Conservation (phyloP, 768 basidiomycete genomes). For the Favolaschia claudopus region DNA sequence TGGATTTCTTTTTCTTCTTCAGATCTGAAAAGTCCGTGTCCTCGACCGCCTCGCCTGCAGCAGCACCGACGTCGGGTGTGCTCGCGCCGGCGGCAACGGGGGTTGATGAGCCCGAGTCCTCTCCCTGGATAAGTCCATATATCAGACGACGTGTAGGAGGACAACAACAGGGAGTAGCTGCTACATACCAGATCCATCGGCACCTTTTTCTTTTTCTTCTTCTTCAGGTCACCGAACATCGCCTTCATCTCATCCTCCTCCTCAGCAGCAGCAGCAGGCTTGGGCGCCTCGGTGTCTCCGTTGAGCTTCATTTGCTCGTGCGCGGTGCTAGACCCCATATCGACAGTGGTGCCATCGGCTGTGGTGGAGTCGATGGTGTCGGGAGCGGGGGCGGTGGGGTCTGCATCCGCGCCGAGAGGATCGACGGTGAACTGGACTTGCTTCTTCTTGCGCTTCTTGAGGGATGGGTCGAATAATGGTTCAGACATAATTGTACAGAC, state of each 20-base stretch:
- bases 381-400: constrained; percentile 82
- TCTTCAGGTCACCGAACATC: constrained; percentile 90
- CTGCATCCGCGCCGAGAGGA: constrained; percentile 81
- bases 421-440: constrained; percentile 86
- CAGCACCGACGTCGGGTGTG: constrained; percentile 39
- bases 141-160: constrained; percentile 8
- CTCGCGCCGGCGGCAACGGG: constrained; percentile 53
- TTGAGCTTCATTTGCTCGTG: constrained; percentile 78
- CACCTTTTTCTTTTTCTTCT: constrained; percentile 94
- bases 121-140: constrained; percentile 51
- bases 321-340: constrained; percentile 78
- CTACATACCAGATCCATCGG: constrained; percentile 77
- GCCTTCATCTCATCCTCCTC: constrained; percentile 81
- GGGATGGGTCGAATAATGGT: constrained; percentile 83
- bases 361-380: constrained; percentile 75
- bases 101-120: constrained; percentile 72
- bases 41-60: constrained; percentile 62
- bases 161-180: constrained; percentile 17
- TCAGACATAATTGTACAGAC: constrained; percentile 47
- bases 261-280: constrained; percentile 62
- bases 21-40: constrained; percentile 95
- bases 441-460: constrained; percentile 91
- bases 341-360: constrained; percentile 73
- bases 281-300: constrained; percentile 43
- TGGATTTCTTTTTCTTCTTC: constrained; percentile 95